Evolutionary conservation across 768 basidiomycete species (phyloP).

Genomic region (Lentinula edodes): DNA sequence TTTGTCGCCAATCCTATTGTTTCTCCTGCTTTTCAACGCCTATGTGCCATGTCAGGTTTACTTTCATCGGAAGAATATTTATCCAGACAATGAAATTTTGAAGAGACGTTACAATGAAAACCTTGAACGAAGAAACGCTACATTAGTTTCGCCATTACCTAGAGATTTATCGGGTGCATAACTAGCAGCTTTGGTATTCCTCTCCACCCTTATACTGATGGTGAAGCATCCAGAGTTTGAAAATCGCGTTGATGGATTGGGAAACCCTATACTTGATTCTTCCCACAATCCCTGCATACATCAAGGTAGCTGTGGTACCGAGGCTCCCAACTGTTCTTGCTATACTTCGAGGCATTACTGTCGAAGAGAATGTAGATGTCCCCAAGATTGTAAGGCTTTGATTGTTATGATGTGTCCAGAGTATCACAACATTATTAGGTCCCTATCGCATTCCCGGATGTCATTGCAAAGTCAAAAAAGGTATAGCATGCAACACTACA

Average conservation of each 20-base stretch:
- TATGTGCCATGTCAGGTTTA: slow-evolving; percentile 14
- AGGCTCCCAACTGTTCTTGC: slow-evolving; percentile 33
- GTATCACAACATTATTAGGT: not conserved
- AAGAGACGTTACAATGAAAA: not conserved
- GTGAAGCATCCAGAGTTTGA: not conserved
- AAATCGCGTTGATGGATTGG: not conserved
- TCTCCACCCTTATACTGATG: not conserved
- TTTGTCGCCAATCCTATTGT: slow-evolving; percentile 12
- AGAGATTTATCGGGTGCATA: not conserved
- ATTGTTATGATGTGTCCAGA: not conserved
- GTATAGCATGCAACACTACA: slow-evolving; percentile 14
- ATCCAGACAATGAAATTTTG: slow-evolving; percentile 15
- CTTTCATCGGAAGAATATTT: slow-evolving; percentile 15
- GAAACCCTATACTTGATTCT: not conserved
- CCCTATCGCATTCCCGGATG: slow-evolving; percentile 36
- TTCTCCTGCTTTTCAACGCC: slow-evolving; percentile 11
- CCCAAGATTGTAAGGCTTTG: slow-evolving; percentile 24
- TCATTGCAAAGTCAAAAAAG: slow-evolving; percentile 20
- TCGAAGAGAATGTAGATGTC: slow-evolving; percentile 43
- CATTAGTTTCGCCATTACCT: not conserved
- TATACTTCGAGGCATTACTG: slow-evolving; percentile 34
- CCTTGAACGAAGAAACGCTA: not conserved
- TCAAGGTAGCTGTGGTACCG: slow-evolving; percentile 36
- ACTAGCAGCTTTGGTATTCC: not conserved
- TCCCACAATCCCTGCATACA: slow-evolving; percentile 36